Evolutionary conservation across 2,329 filamentous ascomycete species (phyloP).

Genomic region (Trichoderma citrinoviride): DNA sequence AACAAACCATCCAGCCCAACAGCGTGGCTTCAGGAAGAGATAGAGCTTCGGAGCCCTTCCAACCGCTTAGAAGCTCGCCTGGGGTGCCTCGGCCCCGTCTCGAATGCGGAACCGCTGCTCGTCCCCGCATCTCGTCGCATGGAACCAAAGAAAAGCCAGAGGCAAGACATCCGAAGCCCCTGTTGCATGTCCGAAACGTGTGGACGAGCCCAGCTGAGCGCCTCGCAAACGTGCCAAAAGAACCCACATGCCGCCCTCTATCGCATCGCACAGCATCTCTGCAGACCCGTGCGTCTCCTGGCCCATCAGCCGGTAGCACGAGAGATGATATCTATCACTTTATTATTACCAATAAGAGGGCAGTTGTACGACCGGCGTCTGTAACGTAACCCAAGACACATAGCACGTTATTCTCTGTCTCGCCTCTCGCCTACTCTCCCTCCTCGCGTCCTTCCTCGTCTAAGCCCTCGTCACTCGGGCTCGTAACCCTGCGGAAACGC

Average conservation of each 20-base stretch:
- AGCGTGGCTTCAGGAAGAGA: neutral
- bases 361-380: too few species aligned
- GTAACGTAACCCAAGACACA: slow-evolving; percentile 1
- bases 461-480: neutral
- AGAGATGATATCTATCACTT: too few species aligned
- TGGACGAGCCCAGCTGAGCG: slow-evolving; percentile 11
- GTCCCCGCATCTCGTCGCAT: slow-evolving; percentile 1
- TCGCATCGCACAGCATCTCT: slow-evolving; percentile 4
- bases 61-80: neutral
- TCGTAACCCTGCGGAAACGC: slow-evolving; percentile 30
- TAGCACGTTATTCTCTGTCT: slow-evolving; percentile 1
- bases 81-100: slow-evolving; percentile 1
- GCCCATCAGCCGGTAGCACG: neutral
- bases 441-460: too few species aligned
- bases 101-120: slow-evolving; percentile 4
- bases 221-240: slow-evolving; percentile 9
- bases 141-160: slow-evolving; percentile 3
- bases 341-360: too few species aligned
- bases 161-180: slow-evolving; percentile 21
- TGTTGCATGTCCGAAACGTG: slow-evolving; percentile 4
- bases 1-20: too few species aligned
- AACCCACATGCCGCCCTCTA: neutral
- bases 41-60: too few species aligned
- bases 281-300: neutral
- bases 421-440: neutral